Percentiles rank a stretch among this genome's conserved stretches.
Conservation (phyloP, 2,329 filamentous ascomycete species). For the Lecanicillium sp. region DNA sequence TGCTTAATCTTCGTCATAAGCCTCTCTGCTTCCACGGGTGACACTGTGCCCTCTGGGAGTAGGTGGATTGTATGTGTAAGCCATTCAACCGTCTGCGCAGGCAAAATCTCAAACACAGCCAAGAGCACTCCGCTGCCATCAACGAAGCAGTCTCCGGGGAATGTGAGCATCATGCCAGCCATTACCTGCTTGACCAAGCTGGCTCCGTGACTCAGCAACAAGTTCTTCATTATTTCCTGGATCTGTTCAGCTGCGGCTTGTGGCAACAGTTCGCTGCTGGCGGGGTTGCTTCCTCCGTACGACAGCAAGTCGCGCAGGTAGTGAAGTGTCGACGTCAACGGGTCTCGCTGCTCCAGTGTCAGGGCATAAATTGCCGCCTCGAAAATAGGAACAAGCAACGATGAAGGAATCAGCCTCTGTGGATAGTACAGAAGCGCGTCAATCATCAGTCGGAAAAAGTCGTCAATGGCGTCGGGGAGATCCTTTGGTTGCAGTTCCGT, state of each 20-base stretch:
- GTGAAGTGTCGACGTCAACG: conserved; percentile 83
- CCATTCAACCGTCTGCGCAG: conserved; percentile 71
- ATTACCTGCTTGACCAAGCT: conserved; percentile 79
- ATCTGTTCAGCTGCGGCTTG: conserved; percentile 59
- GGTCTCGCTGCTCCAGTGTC: conserved; percentile 83
- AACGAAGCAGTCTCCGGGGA: conserved; percentile 89
- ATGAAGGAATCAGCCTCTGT: conserved; percentile 69
- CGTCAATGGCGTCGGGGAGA: conserved; percentile 79
- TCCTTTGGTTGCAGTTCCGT: conserved; percentile 70
- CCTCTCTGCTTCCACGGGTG: conserved; percentile 68
- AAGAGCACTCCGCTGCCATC: conserved; percentile 92
- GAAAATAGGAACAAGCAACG: conserved; percentile 73
- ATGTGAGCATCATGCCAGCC: conserved; percentile 99
- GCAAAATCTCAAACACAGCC: conserved; percentile 79
- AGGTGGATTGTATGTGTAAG: conserved; percentile 75
- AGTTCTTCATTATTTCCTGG: conserved; percentile 61
- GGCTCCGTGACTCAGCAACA: conserved; percentile 64
- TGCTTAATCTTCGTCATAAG: conserved; percentile 75
- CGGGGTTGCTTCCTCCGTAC: conserved; percentile 72
- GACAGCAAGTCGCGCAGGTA: conserved; percentile 87
- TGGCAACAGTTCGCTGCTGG: conserved; percentile 48
- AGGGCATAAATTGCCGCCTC: conserved; percentile 81
- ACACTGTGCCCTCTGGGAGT: conserved; percentile 75
- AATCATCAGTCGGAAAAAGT: conserved; percentile 88
- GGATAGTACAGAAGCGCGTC: conserved; percentile 93